Evolutionary conservation across 2,329 filamentous ascomycete genomes (phyloP), one percentile per base, ranked within the genome.

Genomic region (Fusarium buxicola): DNA sequence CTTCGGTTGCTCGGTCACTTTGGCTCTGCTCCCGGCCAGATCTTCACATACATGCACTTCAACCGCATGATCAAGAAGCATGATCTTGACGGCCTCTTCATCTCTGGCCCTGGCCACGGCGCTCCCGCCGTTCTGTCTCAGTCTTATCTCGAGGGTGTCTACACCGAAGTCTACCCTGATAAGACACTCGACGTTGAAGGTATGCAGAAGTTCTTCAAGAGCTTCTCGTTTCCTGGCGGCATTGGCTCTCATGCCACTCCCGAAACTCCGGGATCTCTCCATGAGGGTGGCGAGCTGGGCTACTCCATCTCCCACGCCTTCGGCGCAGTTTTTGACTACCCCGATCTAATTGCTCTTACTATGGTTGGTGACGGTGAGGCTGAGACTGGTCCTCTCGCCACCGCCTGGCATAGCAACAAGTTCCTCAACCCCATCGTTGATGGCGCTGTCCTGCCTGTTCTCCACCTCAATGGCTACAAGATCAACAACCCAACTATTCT

Each of bases 381-480:
- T n/a, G 91, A 94, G 78, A 93, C 91, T 1, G 91, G 91, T 1
- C 91, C 91, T 15, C 79, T 93, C 40, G 91, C 91, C 24, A 92
- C 91, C 2, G 88, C 88, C 53, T 94, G 91, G 91, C 91, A 94
- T 77, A 90, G 88, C 76, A 93, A 85, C 72, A 94, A 94, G 74
- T 93, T 92, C 77, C 82, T 94, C 63, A 92, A 93, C 72, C 91
- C 91, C 5, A 89, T 91, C 66, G 89, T 85, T 0, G 90, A 93
- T 69, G 91, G 91, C 27, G 91, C 90, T 32, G 91, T 94, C 8
- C 81, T 94, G 2, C 91, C 91, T 0, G 87, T 94, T 7, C 82
- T 94, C 10, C 90, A 94, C 74, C 81, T 94, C 30, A 94, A 94
- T 69, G 91, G 91, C 41, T 94, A 93, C 83, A 94, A 94, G 81